phyloP scores from a whole-genome alignment of 768 basidiomycete genomes.

The Lactifluus rugatus region DNA sequence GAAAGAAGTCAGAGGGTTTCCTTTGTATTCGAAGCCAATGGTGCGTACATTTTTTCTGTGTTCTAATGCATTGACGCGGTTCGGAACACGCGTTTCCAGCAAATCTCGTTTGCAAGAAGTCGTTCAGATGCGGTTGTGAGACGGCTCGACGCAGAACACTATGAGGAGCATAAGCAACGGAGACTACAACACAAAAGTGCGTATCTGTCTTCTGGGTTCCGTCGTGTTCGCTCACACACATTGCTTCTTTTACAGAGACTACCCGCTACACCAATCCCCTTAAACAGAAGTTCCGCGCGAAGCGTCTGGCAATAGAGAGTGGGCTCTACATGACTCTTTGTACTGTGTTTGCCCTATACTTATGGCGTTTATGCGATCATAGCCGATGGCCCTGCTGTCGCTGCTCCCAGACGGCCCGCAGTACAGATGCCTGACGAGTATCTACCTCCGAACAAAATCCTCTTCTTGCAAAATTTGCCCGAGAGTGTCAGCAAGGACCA shows the following conservation, averaged over 20 bases:
- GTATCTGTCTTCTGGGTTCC: slow-evolving; percentile 21
- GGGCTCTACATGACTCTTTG: slow-evolving; percentile 20
- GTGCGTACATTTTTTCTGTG: slow-evolving; percentile 34
- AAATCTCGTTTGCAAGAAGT: slow-evolving; percentile 88
- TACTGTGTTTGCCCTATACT: slow-evolving; percentile 3
- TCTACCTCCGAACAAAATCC: slow-evolving; percentile 96
- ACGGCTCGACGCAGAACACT: slow-evolving; percentile 51
- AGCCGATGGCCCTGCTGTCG: slow-evolving; percentile 64
- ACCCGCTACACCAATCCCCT: slow-evolving; percentile 86
- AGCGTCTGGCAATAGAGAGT: slow-evolving; percentile 78
- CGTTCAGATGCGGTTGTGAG: slow-evolving; percentile 87
- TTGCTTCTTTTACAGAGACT: slow-evolving; percentile 37
- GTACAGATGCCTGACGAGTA: slow-evolving; percentile 99
- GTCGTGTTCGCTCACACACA: background rate
- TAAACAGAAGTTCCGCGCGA: slow-evolving; percentile 74
- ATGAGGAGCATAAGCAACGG: slow-evolving; percentile 65
- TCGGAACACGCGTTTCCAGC: slow-evolving; percentile 37
- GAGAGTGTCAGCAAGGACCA: slow-evolving; percentile 89
- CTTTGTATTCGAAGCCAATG: slow-evolving; percentile 95
- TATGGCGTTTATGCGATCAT: background rate
- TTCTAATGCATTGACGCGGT: background rate
- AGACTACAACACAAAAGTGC: slow-evolving; percentile 81
- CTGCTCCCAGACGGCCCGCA: slow-evolving; percentile 63
- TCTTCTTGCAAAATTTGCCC: slow-evolving; percentile 95
- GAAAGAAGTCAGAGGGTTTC: slow-evolving; percentile 91